A percentile compares a stretch with the other conserved stretches of the same genome.
These are phyloP conservation scores for Alternaria tenuissima DNA, from an alignment of 2,329 filamentous ascomycete genomes.

Conservation along the genomic window DNA sequence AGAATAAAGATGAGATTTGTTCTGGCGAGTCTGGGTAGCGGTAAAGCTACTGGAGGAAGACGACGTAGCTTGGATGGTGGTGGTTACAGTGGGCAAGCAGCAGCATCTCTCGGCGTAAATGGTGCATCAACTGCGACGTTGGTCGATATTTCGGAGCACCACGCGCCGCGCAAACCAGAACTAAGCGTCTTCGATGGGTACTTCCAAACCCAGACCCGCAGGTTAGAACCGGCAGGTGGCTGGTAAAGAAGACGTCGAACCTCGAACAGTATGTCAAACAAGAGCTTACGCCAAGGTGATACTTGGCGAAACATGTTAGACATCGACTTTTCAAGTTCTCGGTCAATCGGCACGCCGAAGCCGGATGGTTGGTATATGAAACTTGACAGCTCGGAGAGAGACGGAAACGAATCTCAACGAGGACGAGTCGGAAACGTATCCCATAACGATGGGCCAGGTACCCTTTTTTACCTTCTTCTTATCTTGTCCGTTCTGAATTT, in stretches of 20 bases:
- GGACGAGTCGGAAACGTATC: background rate
- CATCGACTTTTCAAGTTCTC: background rate
- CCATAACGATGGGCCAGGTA: background rate
- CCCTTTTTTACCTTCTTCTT: background rate
- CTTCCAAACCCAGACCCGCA: constrained; percentile 44
- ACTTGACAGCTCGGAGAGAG: constrained; percentile 13
- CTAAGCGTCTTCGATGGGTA: constrained; percentile 49
- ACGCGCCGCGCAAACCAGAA: constrained; percentile 35
- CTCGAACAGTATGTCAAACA: constrained; percentile 11
- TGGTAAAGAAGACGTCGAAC: constrained; percentile 21
- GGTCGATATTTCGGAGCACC: constrained; percentile 25
- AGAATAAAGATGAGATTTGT: constrained; percentile 46
- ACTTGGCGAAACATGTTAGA: constrained; percentile 26
- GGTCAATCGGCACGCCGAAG: background rate
- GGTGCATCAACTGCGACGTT: constrained; percentile 20
- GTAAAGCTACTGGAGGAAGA: constrained; percentile 36
- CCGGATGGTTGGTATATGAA: constrained; percentile 1
- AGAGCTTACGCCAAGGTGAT: constrained; percentile 6
- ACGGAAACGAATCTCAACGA: background rate
- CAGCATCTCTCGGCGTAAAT: constrained; percentile 27
- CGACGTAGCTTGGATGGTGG: constrained; percentile 48
- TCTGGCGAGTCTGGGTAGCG: constrained; percentile 40
- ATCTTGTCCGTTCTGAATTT: constrained; percentile 16
- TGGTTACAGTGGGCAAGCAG: constrained; percentile 43
- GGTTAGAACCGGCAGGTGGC: constrained; percentile 30